Percentiles rank a stretch among this genome's conserved stretches.
Evolutionary conservation across 257 asterid species (phyloP).

Genomic region (Galeopsis tetrahit): DNA sequence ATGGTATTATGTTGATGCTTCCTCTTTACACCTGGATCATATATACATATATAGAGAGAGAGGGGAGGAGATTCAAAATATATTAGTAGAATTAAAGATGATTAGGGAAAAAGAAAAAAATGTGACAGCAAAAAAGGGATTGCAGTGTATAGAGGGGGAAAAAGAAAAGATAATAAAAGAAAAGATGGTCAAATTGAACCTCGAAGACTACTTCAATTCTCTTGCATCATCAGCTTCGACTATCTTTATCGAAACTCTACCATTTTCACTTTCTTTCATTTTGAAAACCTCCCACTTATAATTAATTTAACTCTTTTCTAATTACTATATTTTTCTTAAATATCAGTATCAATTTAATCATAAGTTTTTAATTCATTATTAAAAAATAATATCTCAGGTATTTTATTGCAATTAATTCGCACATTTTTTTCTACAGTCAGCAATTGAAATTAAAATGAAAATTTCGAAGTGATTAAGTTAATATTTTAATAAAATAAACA

Average conservation of each 20-base stretch:
- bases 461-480: no score
- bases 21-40: slow-evolving; percentile 47
- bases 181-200: slow-evolving; percentile 96
- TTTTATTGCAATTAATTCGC: no score
- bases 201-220: slow-evolving; percentile 78
- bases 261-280: slow-evolving; percentile 51
- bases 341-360: no score
- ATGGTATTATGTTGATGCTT: slow-evolving; percentile 45
- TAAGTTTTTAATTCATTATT: no score
- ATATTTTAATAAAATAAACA: background rate
- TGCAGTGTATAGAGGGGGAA: slow-evolving; percentile 48
- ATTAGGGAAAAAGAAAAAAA: slow-evolving; percentile 46
- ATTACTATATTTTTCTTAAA: background rate
- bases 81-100: slow-evolving; percentile 34
- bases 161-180: slow-evolving; percentile 62
- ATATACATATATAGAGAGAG: background rate
- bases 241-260: slow-evolving; percentile 88
- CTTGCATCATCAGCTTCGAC: slow-evolving; percentile 69
- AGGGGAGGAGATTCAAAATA: slow-evolving; percentile 36
- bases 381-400: no score
- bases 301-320: background rate
- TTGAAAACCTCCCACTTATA: slow-evolving; percentile 28
- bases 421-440: no score
- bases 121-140: slow-evolving; percentile 87
- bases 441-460: no score